Evolutionary conservation across 768 basidiomycete species (phyloP), one percentile per base, ranked within the genome.

Genomic region (Leucogyrophana mollusca): DNA sequence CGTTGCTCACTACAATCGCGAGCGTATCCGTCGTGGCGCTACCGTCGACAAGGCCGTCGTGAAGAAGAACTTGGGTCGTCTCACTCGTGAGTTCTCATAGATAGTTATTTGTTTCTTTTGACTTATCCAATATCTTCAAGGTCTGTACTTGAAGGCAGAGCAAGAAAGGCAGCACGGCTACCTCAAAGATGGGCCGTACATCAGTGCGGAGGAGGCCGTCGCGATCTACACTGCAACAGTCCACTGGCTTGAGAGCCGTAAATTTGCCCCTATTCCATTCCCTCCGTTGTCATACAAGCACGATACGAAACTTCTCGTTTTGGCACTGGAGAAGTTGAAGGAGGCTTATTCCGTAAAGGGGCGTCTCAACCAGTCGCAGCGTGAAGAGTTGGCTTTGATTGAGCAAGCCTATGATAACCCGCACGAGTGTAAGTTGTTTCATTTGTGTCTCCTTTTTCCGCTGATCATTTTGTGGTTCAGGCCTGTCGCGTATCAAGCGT

Each of bases 331-430:
- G 73, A 97, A 97, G 68, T 70, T 99, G 60, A 99, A 99, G 72
- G 96, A 98, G 69, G 96, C 96, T 4, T 99, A 99, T 68, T 92
- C 88, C 11, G 96, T 99, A 41, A 96, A 99, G 69, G 95, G 88
- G 27, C 92, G 96, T 54, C 74, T 99, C 39, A 99, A 99, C 65
- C 95, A 97, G 66, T 94, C 92, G 18, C 96, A 99, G 66, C 85
- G 96, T 59, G 96, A 99, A 64, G 96, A 99, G 66, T 74, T 99
- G 43, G 96, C 96, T 10, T 77, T 99, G 42, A 96, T 99, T 51
- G 96, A 99, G 62, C 96, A 99, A 68, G 95, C 95, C 3, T 98
- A 98, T 65, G 96, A 99, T 65, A 98, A 98, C 61, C 96, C 96
- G 22, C 96, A 98, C 67, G 96, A 99, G 75, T 97, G 94, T 84